Evolutionary conservation across 2,329 filamentous ascomycete species (phyloP), one percentile per base, ranked within the genome.

Genomic region (Fusarium pseudonygamai): DNA sequence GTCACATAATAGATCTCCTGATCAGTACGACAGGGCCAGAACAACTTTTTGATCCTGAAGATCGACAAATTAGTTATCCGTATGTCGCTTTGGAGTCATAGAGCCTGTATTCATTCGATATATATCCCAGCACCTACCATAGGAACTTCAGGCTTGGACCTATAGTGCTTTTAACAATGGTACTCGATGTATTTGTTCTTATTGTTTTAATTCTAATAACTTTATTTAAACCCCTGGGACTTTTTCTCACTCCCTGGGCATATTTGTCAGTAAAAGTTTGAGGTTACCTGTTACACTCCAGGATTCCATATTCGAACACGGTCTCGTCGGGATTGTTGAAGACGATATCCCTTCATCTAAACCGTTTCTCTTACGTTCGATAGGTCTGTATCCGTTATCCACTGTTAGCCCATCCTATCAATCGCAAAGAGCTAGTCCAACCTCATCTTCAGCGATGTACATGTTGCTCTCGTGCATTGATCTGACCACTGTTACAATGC

Each of bases 181-280:
- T 16, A 13, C 6, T 16, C 18, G 22, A 16, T 22, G 10, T 12
- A n/a, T 1, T 26, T n/a, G 20, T 47, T 36, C 12, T 18, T n/a
- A 20, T 57, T 36, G 5, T 4, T 13, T 14, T 18, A 18, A 6
- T 28, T 36, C 11, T 7, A 20, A 11, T 24, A 15, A 2, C 13
- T 34, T 13, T 8, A 9, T 7, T 5, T n/a, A 4, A 28, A 36
- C 7, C n/a, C 5, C 7, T 9, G 11, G 6, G 20, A 6, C 2
- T 36, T 14, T 32, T 32, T 32, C 22, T 49, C 15, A 24, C 15
- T 49, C 16, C 14, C 22, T 26, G 13, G 8, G 13, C 28, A 13
- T 49, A 9, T 28, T n/a, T 46, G 13, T 5, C 13, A 36, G 40
- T 18, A 13, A 18, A 26, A 28, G n/a, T n/a, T 22, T 13, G 10